phyloP scores from a whole-genome alignment of 2,329 filamentous ascomycete species.

The Penicillium palitans region DNA sequence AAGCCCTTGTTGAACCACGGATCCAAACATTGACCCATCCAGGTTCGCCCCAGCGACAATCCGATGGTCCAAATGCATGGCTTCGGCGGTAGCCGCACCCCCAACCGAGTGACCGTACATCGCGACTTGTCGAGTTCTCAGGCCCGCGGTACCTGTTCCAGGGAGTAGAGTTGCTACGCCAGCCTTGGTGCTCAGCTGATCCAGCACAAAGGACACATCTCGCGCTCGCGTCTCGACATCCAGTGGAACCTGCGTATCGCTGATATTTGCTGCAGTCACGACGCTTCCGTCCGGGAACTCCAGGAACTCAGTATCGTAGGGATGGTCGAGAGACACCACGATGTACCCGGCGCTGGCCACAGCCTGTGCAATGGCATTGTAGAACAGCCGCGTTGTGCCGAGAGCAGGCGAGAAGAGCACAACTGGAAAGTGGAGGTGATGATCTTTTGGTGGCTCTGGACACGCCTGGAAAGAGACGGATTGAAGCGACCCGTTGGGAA shows the following conservation, averaged over 20 bases:
- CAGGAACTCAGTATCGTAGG: slow-evolving; percentile 38
- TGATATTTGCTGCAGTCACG: slow-evolving; percentile 13
- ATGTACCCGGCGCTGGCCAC: slow-evolving; percentile 38
- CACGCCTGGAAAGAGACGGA: slow-evolving; percentile 26
- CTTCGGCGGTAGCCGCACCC: slow-evolving; percentile 21
- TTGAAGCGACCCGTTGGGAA: slow-evolving; percentile 31
- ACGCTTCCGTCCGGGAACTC: slow-evolving; percentile 33
- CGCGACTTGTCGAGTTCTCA: not conserved
- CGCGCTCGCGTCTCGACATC: slow-evolving; percentile 12
- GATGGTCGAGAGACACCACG: slow-evolving; percentile 39
- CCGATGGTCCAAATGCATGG: slow-evolving; percentile 19
- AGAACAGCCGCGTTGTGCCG: slow-evolving; percentile 31
- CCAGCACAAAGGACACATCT: slow-evolving; percentile 21
- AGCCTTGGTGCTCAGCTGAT: slow-evolving; percentile 13
- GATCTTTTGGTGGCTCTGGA: not conserved
- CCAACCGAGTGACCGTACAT: slow-evolving; percentile 28
- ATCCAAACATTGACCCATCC: slow-evolving; percentile 20
- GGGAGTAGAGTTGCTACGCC: slow-evolving; percentile 7
- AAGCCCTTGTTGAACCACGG: slow-evolving; percentile 14
- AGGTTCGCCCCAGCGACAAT: slow-evolving; percentile 23
- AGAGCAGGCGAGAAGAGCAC: slow-evolving; percentile 37
- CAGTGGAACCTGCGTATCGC: slow-evolving; percentile 2
- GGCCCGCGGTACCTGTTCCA: not conserved
- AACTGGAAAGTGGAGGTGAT: slow-evolving; percentile 23
- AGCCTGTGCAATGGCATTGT: slow-evolving; percentile 32